Base-by-base conservation (phyloP, 2,329 filamentous ascomycete species). In the Cercospora zeina region DNA sequence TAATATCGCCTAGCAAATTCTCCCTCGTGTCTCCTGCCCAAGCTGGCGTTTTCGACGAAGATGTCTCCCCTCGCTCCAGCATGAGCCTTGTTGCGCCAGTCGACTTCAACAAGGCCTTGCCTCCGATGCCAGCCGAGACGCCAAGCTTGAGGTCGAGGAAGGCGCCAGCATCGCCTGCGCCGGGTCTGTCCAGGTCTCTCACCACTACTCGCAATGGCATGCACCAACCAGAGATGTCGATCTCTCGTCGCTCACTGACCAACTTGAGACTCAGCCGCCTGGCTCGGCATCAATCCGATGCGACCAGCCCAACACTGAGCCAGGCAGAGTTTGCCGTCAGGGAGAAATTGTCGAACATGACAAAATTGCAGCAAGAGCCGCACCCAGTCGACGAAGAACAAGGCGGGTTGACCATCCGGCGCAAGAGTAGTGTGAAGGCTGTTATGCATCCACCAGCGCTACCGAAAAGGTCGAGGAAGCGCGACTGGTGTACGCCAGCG, bases 231-330 rank as follows among this genome's bases (percentile, higher is more conserved):
- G 42, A 27, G 30, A 10, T n/a, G 14, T 30, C 16, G 5, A 31
- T 24, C 2, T 9, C 27, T 24, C 21, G 56, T 13, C 64, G 63
- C 30, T 69, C 68, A n/a, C 57, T 69, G 42, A 62, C 55, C 31
- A 61, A 66, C 58, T 64, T 72, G 9, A 69, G 71, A 42, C 31
- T 54, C 10, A 64, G 67, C 50, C 68, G 70, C 54, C 57, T 63
- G 21, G 62, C 66, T 7, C 70, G 71, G 56, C 67, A 64, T 49
- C 65, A 60, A 19, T 63, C 63, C n/a, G 39, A 51, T 50, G 37
- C 49, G 14, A 39, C 58, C 16, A 81, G 77, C 60, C 79, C 79
- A n/a, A 80, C 79, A 0, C 70, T 80, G 53, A 81, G 78, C 62
- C 76, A 82, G 68, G 79, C 78, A 9, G 78, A 78, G 65, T 67